Base-by-base conservation (phyloP, 2,329 filamentous ascomycete genomes). In the Dactylellina leptospora region DNA sequence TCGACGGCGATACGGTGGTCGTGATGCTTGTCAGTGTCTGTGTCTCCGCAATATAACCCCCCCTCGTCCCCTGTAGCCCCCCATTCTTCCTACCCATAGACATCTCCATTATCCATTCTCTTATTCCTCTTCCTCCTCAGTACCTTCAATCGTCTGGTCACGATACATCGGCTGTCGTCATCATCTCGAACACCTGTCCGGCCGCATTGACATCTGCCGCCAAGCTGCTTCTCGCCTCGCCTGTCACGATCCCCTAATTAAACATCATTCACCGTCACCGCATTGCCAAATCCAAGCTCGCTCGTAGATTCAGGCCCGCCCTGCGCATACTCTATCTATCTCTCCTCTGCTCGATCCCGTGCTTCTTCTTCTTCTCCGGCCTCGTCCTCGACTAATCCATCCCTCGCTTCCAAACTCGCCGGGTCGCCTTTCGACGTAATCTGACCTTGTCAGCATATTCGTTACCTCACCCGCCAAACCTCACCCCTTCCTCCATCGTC, bases 181-280 rank as follows among this genome's bases (percentile, higher is more conserved):
- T 20, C 11, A 8, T 22, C 8, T 3, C 11, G 30, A 16, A 16
- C 18, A 25, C 22, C n/a, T 23, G 33, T 25, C 22, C 48, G 27
- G 28, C n/a, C n/a, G n/a, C n/a, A n/a, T n/a, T n/a, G n/a, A n/a
- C n/a, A n/a, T n/a, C n/a, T n/a, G n/a, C n/a, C n/a, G n/a, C n/a
- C n/a, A n/a, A n/a, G n/a, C 30, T 45, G 40, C 9, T n/a, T 30
- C 16, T n/a, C 23, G 13, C n/a, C 40, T 48, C 38, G 38, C 42
- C 56, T 30, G 56, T 60, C 56, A 60, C 44, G 56, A 60, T 60
- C 56, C 56, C 56, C 56, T 60, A 60, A 60, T 16, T 23, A 44
- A 33, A 11, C n/a, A 22, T 16, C 25, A 13, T 25, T n/a, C 25
- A 51, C 47, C 47, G 6, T 25, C 22, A 55, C 18, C 10, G n/a